Percentiles rank a stretch among this genome's conserved stretches.
Conservation (phyloP, 78 protist species). For the Guillardia theta region DNA sequence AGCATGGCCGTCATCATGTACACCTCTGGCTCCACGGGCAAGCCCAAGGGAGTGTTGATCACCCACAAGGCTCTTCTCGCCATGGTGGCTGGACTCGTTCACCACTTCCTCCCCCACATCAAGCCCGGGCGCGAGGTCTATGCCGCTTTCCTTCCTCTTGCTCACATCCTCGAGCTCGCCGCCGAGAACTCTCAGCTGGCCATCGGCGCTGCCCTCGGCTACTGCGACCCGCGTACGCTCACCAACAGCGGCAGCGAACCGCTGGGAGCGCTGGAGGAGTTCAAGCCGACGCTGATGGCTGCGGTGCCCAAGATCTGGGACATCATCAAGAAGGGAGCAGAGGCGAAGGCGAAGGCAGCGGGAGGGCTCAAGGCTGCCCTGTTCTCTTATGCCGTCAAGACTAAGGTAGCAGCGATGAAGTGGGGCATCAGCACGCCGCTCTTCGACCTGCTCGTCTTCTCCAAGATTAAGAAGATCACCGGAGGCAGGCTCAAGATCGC, state of each 20-base stretch:
- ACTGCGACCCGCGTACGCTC: conserved; percentile 36
- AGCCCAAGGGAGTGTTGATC: conserved; percentile 20
- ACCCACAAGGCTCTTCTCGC: neutral
- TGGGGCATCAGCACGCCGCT: neutral
- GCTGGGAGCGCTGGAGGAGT: conserved; percentile 3
- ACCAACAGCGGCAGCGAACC: neutral
- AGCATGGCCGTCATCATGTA: conserved; percentile 16
- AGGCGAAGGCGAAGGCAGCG: conserved; percentile 3
- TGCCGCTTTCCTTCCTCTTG: neutral
- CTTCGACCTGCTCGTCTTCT: neutral
- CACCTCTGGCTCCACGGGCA: conserved; percentile 27
- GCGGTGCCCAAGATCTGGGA: conserved; percentile 46
- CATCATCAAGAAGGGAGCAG: conserved; percentile 34
- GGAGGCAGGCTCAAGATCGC: neutral
- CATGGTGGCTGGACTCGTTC: neutral
- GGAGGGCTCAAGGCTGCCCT: neutral
- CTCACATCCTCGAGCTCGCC: conserved; percentile 14
- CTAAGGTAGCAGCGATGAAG: neutral
- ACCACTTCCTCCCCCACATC: neutral
- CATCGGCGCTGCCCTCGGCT: conserved; percentile 31
- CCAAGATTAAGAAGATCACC: neutral
- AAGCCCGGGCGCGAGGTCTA: neutral
- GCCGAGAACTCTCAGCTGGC: neutral
- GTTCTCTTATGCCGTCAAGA: neutral
- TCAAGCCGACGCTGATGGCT: neutral